Conservation (phyloP, 495 filamentous ascomycete species). For the Endocarpon pusillum region DNA sequence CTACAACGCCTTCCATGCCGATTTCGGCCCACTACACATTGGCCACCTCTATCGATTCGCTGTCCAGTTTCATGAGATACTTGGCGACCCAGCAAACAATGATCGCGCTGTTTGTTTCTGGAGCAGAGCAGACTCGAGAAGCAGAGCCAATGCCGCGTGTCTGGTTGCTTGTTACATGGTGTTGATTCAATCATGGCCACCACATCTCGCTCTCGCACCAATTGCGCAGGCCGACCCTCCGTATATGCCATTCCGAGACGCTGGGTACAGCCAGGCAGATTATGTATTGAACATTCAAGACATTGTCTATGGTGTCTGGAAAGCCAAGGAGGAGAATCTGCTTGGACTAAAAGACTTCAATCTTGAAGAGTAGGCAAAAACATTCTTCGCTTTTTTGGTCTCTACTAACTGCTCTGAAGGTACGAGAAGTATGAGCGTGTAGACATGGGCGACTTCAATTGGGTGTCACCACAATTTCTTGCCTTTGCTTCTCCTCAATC, state of each 20-base stretch:
- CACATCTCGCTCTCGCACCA: constrained; percentile 89
- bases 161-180: constrained; percentile 95
- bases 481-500: constrained; percentile 93
- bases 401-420: constrained; percentile 25
- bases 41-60: constrained; percentile 95
- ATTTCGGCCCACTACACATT: constrained; percentile 95
- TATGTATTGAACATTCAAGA: constrained; percentile 90
- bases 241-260: constrained; percentile 96
- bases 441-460: constrained; percentile 99
- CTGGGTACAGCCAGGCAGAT: constrained; percentile 96
- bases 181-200: constrained; percentile 95
- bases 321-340: constrained; percentile 83
- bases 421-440: constrained; percentile 91
- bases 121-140: constrained; percentile 79
- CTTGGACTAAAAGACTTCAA: constrained; percentile 79
- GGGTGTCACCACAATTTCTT: constrained; percentile 86
- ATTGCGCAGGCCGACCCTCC: constrained; percentile 92
- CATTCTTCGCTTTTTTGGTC: not conserved
- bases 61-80: constrained; percentile 80
- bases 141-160: constrained; percentile 94
- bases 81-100: constrained; percentile 72
- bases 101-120: constrained; percentile 83
- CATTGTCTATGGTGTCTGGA: constrained; percentile 96
- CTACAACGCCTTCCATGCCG: constrained; percentile 97
- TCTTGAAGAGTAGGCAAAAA: constrained; percentile 64